Conservation (phyloP, 2,329 filamentous ascomycete species). For the Hypoxylon sp. region DNA sequence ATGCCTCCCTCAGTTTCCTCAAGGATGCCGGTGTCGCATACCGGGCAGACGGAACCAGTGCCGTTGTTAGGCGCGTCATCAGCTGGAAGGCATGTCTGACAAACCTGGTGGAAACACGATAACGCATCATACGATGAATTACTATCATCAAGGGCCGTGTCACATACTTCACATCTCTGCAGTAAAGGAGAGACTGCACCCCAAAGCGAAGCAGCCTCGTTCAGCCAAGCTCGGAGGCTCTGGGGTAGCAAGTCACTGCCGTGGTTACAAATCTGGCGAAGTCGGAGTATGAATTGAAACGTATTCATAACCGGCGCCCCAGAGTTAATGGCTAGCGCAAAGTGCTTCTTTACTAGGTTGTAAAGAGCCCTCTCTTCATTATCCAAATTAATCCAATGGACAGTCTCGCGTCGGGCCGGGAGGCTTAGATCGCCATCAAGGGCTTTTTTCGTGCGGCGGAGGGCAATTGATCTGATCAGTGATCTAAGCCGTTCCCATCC, state of each 20-base stretch:
- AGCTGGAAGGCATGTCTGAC: slow-evolving; percentile 14
- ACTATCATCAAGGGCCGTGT: background rate
- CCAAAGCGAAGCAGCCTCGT: background rate
- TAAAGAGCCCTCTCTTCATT: slow-evolving; percentile 24
- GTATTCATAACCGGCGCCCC: slow-evolving; percentile 22
- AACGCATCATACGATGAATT: slow-evolving; percentile 5
- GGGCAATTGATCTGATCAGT: slow-evolving; percentile 22
- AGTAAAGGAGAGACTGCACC: background rate
- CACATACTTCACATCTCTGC: slow-evolving; percentile 19
- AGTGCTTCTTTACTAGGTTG: slow-evolving; percentile 18
- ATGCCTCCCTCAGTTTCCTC: background rate
- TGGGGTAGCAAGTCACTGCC: slow-evolving; percentile 28
- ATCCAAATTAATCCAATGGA: slow-evolving; percentile 22
- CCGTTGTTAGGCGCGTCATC: background rate
- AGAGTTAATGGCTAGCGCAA: slow-evolving; percentile 19
- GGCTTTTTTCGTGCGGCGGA: slow-evolving; percentile 30
- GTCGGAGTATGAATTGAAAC: slow-evolving; percentile 36
- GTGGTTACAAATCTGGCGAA: slow-evolving; percentile 38
- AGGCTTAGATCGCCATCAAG: slow-evolving; percentile 18
- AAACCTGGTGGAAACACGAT: slow-evolving; percentile 34
- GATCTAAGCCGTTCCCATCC: slow-evolving; percentile 29
- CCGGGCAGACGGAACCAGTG: slow-evolving; percentile 3
- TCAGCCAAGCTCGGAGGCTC: slow-evolving; percentile 18
- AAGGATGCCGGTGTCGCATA: background rate
- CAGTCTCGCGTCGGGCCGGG: slow-evolving; percentile 12